phyloP scores from a whole-genome alignment of 352 stramenopile species.

The Pythium periplocum region DNA sequence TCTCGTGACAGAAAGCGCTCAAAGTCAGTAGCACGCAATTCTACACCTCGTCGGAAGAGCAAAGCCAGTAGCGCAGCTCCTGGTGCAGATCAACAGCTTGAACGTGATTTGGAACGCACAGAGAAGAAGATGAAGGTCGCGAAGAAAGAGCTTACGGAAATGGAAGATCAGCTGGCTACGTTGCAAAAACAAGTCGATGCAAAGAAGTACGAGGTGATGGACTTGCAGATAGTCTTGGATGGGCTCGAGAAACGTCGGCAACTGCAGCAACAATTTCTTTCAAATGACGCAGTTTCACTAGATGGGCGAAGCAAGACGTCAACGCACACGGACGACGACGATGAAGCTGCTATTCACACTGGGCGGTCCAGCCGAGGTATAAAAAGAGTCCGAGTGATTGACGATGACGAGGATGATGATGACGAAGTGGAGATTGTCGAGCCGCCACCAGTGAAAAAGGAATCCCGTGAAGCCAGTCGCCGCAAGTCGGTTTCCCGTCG shows the following conservation, averaged over 20 bases:
- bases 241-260: conserved; percentile 49
- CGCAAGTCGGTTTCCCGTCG: conserved; percentile 1
- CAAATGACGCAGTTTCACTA: no score
- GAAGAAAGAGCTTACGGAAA: conserved; percentile 34
- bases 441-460: conserved; percentile 27
- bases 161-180: conserved; percentile 32
- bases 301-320: no score
- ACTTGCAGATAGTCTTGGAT: conserved; percentile 61
- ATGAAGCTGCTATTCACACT: no score
- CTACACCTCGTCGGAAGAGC: conserved; percentile 1
- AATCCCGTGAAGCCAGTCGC: conserved; percentile 3
- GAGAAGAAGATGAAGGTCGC: conserved; percentile 37
- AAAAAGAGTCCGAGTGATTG: conserved; percentile 18
- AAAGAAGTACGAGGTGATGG: conserved; percentile 61
- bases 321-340: no score
- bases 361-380: no score
- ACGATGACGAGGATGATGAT: conserved; percentile 38
- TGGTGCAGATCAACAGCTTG: conserved; percentile 30
- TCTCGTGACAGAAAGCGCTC: neutral
- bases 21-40: conserved; percentile 2
- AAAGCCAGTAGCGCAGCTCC: neutral
- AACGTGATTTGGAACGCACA: conserved; percentile 38
- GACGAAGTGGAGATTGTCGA: conserved; percentile 54
- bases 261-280: conserved; percentile 28
- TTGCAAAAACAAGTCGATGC: conserved; percentile 33